Evolutionary conservation across 1,139 yeast genomes (phyloP).

Genomic region (Saccharomycopsis hybrid): DNA sequence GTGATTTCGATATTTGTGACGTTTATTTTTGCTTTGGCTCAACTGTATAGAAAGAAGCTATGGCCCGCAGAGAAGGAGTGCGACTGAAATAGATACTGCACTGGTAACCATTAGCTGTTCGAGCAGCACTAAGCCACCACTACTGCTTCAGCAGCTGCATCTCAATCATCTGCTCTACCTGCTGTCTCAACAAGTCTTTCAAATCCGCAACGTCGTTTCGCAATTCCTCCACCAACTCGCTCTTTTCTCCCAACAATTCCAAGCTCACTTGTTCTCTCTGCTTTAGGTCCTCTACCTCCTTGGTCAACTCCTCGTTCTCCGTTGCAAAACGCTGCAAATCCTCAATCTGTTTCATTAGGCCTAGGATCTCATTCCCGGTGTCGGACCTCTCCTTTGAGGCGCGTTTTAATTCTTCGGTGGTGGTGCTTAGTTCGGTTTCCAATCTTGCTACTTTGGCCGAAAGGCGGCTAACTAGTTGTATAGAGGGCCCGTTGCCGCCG

Average conservation of each 20-base stretch:
- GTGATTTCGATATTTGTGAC: too few species aligned
- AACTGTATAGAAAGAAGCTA: too few species aligned
- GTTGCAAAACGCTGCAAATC: constrained; percentile 34
- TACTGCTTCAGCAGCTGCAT: too few species aligned
- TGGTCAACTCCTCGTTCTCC: constrained; percentile 33
- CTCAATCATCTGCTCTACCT: constrained; percentile 80
- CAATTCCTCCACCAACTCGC: constrained; percentile 80
- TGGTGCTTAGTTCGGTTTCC: constrained; percentile 66
- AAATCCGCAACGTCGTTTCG: constrained; percentile 84
- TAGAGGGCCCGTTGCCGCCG: constrained; percentile 39
- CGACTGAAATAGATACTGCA: too few species aligned
- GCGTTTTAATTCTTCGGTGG: constrained; percentile 55
- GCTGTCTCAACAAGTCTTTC: constrained; percentile 73
- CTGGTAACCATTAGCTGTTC: too few species aligned
- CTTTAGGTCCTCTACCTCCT: constrained; percentile 35
- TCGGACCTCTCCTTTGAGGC: constrained; percentile 54
- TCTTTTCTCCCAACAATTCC: constrained; percentile 79
- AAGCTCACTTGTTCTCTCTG: constrained; percentile 52
- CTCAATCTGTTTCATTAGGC: constrained; percentile 50
- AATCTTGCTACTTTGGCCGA: constrained; percentile 69
- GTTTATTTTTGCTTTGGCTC: too few species aligned
- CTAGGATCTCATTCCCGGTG: constrained; percentile 61
- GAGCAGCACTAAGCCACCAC: too few species aligned
- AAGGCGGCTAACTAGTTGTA: constrained; percentile 67
- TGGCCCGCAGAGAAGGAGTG: too few species aligned